Percentiles rank a stretch among this genome's conserved stretches.
Evolutionary conservation across 164 flowering plant genomes (phyloP).

Genomic region (Stephania cephalantha): DNA sequence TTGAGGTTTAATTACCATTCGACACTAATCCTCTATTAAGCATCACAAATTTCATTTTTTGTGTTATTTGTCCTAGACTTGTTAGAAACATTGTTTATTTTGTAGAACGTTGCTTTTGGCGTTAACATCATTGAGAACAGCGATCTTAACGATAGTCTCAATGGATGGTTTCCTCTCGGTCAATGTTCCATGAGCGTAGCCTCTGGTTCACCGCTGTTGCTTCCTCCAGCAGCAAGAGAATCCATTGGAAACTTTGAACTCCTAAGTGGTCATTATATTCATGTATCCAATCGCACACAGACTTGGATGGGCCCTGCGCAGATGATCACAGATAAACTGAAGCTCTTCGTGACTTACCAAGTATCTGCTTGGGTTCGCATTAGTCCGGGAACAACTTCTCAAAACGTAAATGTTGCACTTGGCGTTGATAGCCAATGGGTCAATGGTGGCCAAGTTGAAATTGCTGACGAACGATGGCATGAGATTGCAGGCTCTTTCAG

Average conservation of each 20-base stretch:
- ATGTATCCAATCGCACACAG: conserved; percentile 75
- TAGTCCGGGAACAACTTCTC: conserved; percentile 53
- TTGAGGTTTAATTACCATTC: conserved; percentile 41
- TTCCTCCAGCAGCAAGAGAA: conserved; percentile 86
- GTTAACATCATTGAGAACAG: conserved; percentile 71
- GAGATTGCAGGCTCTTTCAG: conserved; percentile 91
- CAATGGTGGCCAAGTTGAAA: conserved; percentile 85
- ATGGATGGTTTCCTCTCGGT: conserved; percentile 87
- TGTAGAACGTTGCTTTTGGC: conserved; percentile 65
- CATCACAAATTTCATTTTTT: too few species aligned
- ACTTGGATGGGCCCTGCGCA: conserved; percentile 99
- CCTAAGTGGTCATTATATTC: conserved; percentile 71
- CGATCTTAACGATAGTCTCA: conserved; percentile 53
- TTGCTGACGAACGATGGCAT: conserved; percentile 70
- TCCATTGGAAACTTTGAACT: conserved; percentile 72
- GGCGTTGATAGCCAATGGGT: conserved; percentile 87
- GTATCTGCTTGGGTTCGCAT: conserved; percentile 88
- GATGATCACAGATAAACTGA: conserved; percentile 76
- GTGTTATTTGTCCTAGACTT: neutral
- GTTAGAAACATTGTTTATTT: conserved; percentile 7
- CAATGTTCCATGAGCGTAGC: conserved; percentile 58
- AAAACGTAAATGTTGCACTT: conserved; percentile 76
- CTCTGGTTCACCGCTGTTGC: conserved; percentile 70
- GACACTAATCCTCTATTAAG: neutral
- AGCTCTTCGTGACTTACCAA: conserved; percentile 81